phyloP scores from a whole-genome alignment of 352 stramenopile genomes.

The Phytophthora foliorum region DNA sequence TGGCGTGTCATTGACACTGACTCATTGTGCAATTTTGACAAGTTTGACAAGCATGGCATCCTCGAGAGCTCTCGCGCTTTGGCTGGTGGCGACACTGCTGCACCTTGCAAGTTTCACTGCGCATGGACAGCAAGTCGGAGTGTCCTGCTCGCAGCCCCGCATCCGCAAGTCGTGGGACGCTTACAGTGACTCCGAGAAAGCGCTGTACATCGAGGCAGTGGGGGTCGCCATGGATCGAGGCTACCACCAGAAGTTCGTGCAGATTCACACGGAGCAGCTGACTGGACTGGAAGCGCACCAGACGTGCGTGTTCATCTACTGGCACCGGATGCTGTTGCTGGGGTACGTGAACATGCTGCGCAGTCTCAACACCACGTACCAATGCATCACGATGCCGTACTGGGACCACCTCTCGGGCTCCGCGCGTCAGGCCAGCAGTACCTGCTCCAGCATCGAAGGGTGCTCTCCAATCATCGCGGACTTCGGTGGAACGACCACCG shows the following conservation, averaged over 20 bases:
- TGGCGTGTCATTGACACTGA: conserved; percentile 2
- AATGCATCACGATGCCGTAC: conserved; percentile 69
- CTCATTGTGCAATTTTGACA: not conserved
- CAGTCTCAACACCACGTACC: conserved; percentile 43
- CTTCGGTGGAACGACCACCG: conserved; percentile 39
- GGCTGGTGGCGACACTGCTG: conserved; percentile 11
- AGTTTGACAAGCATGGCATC: not conserved
- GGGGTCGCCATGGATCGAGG: conserved; percentile 48
- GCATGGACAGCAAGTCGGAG: conserved; percentile 31
- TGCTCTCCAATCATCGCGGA: conserved; percentile 51
- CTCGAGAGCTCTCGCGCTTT: not conserved
- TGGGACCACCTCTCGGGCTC: conserved; percentile 61
- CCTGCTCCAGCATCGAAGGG: conserved; percentile 41
- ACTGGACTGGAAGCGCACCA: conserved; percentile 62
- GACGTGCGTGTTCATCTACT: conserved; percentile 77
- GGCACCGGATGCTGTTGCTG: conserved; percentile 69
- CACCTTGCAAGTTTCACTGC: not conserved
- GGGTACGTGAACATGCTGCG: conserved; percentile 81
- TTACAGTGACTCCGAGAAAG: conserved; percentile 45
- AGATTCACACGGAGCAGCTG: conserved; percentile 59
- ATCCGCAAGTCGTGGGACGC: conserved; percentile 61
- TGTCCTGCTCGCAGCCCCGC: conserved; percentile 38
- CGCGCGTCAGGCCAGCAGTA: conserved; percentile 14
- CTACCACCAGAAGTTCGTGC: conserved; percentile 60
- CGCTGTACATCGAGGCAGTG: conserved; percentile 45